Evolutionary conservation across 768 basidiomycete genomes (phyloP).

Genomic region (Lentinula sp.): DNA sequence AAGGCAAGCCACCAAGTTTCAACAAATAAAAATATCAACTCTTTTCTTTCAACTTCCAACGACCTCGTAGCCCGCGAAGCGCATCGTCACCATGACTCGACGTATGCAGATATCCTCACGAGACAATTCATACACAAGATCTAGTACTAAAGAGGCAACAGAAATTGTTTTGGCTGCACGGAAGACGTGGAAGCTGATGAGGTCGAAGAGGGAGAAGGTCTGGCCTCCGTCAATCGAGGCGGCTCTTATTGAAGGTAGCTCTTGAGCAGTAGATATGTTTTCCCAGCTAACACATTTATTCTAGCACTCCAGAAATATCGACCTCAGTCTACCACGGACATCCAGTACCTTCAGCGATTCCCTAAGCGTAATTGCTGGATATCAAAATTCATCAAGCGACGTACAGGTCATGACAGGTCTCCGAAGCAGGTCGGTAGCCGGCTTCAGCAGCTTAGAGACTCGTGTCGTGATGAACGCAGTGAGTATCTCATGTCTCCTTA

Average conservation of each 20-base stretch:
- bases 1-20: not conserved
- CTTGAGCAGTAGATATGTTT: conserved; percentile 1
- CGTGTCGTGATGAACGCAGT: conserved; percentile 51
- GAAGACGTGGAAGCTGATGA: conserved; percentile 55
- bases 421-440: conserved; percentile 69
- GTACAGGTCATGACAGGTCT: conserved; percentile 51
- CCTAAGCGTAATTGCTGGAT: conserved; percentile 65
- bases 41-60: not conserved
- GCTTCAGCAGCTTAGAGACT: conserved; percentile 62
- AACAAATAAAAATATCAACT: not conserved
- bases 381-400: conserved; percentile 51
- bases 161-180: conserved; percentile 26
- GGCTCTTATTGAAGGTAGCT: conserved; percentile 53
- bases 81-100: not conserved
- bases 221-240: conserved; percentile 62
- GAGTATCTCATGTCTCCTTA: conserved; percentile 11
- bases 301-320: conserved; percentile 52
- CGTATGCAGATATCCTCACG: not conserved
- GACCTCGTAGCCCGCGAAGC: not conserved
- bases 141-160: not conserved
- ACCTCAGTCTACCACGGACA: conserved; percentile 45
- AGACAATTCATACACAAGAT: not conserved
- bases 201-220: conserved; percentile 44
- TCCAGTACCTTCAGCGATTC: conserved; percentile 49
- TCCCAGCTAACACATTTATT: conserved; percentile 5